Percentiles rank a stretch among this genome's conserved stretches.
These are phyloP conservation scores for Zea mays DNA, from an alignment of 176 grass and related monocot species.

Conservation along the genomic window DNA sequence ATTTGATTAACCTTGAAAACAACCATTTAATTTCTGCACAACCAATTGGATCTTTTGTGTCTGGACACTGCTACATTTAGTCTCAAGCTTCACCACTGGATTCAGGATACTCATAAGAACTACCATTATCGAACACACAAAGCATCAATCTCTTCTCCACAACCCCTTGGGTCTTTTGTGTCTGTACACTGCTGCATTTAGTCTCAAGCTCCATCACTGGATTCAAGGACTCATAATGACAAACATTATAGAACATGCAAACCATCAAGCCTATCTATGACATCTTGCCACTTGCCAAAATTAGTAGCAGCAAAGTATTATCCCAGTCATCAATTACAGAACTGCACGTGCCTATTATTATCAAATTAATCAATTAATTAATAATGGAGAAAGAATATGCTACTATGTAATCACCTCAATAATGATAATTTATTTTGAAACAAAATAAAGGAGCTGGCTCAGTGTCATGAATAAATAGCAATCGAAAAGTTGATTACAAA, in stretches of 20 bases:
- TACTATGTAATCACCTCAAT: not conserved
- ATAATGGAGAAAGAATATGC: constrained; percentile 6
- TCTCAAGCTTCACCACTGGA: not conserved
- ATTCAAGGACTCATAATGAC: not conserved
- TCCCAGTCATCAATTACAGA: not conserved
- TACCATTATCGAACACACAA: not conserved
- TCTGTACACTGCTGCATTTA: not conserved
- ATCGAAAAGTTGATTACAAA: not conserved
- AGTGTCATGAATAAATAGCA: not conserved
- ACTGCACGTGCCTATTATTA: not conserved
- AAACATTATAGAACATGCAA: not conserved
- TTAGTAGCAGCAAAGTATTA: not conserved
- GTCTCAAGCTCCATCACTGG: not conserved
- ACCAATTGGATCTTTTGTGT: not conserved
- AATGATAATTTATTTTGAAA: constrained; percentile 24
- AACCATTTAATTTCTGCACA: not conserved
- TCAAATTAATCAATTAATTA: not conserved
- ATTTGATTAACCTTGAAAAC: not conserved
- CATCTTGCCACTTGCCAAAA: not conserved
- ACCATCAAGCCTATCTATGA: not conserved
- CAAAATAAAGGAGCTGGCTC: not conserved
- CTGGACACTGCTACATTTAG: not conserved
- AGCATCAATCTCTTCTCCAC: not conserved
- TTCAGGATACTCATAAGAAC: not conserved
- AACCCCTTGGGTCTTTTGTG: not conserved